phyloP scores from a whole-genome alignment of 306 rosid genomes.

The Potentilla sterilis region DNA sequence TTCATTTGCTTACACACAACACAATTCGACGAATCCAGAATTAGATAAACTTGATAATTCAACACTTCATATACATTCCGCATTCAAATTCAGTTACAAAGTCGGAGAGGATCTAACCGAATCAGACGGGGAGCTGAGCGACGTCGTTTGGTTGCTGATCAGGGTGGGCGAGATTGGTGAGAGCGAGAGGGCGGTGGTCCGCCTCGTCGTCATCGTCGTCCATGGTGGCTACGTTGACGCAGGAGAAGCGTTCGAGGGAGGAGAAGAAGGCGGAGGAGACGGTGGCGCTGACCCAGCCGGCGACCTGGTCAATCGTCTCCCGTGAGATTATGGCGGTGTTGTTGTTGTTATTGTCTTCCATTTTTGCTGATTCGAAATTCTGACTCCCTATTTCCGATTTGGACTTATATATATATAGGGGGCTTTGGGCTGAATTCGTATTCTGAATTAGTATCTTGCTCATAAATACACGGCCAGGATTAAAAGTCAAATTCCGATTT shows the following conservation, averaged over 20 bases:
- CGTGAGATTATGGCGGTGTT: conserved; percentile 24
- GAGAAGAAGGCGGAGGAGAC: conserved; percentile 77
- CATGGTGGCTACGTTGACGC: conserved; percentile 72
- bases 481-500: not conserved
- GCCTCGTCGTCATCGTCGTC: conserved; percentile 41
- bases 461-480: not conserved
- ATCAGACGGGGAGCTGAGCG: conserved; percentile 45
- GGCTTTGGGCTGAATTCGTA: not conserved
- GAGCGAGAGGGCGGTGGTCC: conserved; percentile 20
- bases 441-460: not conserved
- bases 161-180: conserved; percentile 4
- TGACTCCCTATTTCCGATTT: not conserved
- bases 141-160: conserved; percentile 17
- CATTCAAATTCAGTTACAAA: conserved; percentile 2
- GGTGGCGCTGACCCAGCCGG: conserved; percentile 66
- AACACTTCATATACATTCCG: conserved; percentile 10
- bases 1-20: not conserved
- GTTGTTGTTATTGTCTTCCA: conserved; percentile 15
- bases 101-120: not conserved
- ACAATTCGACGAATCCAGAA: not conserved
- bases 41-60: not conserved
- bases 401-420: not conserved
- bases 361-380: no score
- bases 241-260: conserved; percentile 75
- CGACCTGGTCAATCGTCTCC: conserved; percentile 66